A percentile compares a stretch with the other conserved stretches of the same genome.
These are phyloP conservation scores for Apiotrichum laibachii DNA, from an alignment of 1,284 basidiomycete genomes.

Conservation along the genomic window DNA sequence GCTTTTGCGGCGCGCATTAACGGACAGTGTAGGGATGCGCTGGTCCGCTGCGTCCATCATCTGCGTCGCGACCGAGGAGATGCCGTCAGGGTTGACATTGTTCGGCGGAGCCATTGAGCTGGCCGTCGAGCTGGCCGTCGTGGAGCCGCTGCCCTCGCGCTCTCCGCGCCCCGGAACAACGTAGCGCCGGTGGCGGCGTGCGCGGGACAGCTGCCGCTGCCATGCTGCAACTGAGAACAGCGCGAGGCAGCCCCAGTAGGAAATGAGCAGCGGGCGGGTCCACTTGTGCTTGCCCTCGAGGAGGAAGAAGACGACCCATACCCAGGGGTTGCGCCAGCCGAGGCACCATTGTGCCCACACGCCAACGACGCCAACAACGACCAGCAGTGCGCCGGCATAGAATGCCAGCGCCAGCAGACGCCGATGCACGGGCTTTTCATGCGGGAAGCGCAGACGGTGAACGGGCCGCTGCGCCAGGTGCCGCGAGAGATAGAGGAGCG, in stretches of 20 bases:
- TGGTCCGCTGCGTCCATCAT: conserved; percentile 82
- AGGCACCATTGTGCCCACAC: conserved; percentile 90
- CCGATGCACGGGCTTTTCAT: conserved; percentile 80
- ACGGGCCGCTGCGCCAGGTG: conserved; percentile 88
- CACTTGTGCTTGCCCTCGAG: conserved; percentile 72
- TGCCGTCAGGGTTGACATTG: neutral
- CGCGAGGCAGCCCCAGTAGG: conserved; percentile 80
- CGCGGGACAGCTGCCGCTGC: conserved; percentile 79
- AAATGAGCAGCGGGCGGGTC: conserved; percentile 75
- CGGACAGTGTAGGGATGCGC: conserved; percentile 77
- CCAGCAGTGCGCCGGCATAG: conserved; percentile 71
- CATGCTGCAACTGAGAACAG: conserved; percentile 85
- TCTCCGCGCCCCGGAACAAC: conserved; percentile 23
- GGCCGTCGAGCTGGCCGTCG: neutral
- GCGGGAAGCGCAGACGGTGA: conserved; percentile 81
- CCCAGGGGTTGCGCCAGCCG: conserved; percentile 78
- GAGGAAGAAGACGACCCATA: conserved; percentile 75
- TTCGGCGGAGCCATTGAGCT: neutral
- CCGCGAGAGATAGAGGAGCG: conserved; percentile 86
- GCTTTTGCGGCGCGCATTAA: conserved; percentile 95
- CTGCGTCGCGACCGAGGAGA: conserved; percentile 61
- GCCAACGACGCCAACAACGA: conserved; percentile 83
- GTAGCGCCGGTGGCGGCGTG: conserved; percentile 59
- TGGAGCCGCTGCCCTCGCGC: neutral
- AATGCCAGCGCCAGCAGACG: conserved; percentile 82